Base-by-base conservation (phyloP, 1,284 basidiomycete genomes). In the Ganoderma resinaceum region DNA sequence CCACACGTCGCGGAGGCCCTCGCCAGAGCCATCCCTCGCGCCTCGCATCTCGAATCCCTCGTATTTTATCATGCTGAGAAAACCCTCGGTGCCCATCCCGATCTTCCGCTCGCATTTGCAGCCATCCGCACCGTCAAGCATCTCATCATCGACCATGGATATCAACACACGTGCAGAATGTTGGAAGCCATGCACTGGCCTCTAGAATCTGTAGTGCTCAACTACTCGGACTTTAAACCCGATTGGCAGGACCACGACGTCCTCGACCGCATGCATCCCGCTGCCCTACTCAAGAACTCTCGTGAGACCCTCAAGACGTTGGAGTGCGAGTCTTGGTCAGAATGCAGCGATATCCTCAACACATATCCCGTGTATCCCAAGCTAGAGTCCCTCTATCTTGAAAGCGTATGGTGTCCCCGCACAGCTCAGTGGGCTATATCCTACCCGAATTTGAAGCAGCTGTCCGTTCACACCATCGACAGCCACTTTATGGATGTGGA, bases 151-250 rank as follows among this genome's bases (percentile, higher is more conserved):
- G 26, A 62, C 3, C 31, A 42, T n/a, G 67, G 58, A 18, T 65
- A 62, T 31, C 67, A 65, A 38, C 63, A 68, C 35, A 57, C 67
- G 0, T 68, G 67, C 35, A 40, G 67, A 23, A 65, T 68, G 67
- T 16, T 68, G 18, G 67, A 64, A 35, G 62, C 67, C 9, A 62
- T 65, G 67, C 67, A 40, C 18, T 68, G 67, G 67, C 63, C 67
- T 14, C 59, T 68, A 3, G 67, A 68, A 38, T 62, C 11, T 9
- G 59, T 31, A 7, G 43, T 26, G 5, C 35, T 68, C 16, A 26
- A 53, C 33, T 53, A 49, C 40, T 20, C 65, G 1, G 52, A 31
- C 2, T 64, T 62, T 35, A 29, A 8, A 7, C 14, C n/a, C 4
- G 31, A 33, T 9, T 68, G 67, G 67, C 26, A n/a, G 14, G 67